These are phyloP conservation scores for Ilex aquifolium DNA, from an alignment of 257 asterid species.

Conservation along the genomic window DNA sequence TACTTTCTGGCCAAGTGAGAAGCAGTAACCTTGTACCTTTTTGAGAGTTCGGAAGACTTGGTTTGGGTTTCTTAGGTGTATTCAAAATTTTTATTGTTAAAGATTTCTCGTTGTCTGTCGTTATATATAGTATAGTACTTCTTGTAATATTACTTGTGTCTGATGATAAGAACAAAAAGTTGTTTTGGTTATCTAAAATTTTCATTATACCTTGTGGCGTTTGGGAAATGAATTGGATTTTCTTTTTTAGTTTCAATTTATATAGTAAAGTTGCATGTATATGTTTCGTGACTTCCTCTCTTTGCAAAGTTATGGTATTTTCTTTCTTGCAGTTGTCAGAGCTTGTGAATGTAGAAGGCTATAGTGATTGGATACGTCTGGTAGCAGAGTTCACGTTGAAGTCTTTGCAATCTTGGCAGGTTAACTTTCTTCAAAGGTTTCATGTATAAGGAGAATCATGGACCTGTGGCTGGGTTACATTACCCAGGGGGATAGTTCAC, in stretches of 20 bases:
- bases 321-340: conserved; percentile 63
- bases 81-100: no score
- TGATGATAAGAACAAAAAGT: no score
- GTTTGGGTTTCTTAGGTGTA: no score
- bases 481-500: no score
- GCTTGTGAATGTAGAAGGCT: conserved; percentile 93
- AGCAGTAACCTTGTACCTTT: no score
- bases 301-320: neutral
- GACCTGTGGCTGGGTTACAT: no score
- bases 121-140: no score
- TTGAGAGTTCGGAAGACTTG: no score
- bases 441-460: neutral
- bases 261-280: no score
- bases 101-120: no score
- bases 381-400: conserved; percentile 91
- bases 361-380: conserved; percentile 93
- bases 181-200: neutral
- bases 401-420: conserved; percentile 99
- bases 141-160: no score
- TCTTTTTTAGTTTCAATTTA: neutral
- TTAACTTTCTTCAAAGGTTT: conserved; percentile 13
- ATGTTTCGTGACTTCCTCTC: neutral
- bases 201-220: neutral
- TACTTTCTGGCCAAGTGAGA: no score
- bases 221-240: neutral